Percentiles rank a stretch among this genome's conserved stretches.
Conservation (phyloP, 1,139 yeast genomes). For the Pichia sp. region DNA sequence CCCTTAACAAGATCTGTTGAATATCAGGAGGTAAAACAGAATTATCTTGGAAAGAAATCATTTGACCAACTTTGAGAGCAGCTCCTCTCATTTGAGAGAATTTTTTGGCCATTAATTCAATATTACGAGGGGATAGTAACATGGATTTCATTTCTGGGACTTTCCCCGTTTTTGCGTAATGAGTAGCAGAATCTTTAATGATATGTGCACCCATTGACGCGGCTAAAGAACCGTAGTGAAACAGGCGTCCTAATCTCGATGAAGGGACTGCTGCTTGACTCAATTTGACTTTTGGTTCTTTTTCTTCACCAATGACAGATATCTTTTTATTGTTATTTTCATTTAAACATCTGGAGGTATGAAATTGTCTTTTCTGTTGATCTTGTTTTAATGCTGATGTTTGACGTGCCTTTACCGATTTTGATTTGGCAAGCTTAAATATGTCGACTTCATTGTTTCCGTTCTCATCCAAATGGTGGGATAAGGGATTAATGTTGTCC, state of each 20-base stretch:
- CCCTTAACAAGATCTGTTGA: slow-evolving; percentile 70
- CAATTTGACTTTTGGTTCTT: slow-evolving; percentile 39
- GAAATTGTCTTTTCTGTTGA: slow-evolving; percentile 13
- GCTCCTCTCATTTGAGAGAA: slow-evolving; percentile 97
- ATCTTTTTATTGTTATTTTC: background rate
- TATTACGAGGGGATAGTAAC: slow-evolving; percentile 70
- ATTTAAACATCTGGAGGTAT: slow-evolving; percentile 3
- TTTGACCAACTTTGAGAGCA: slow-evolving; percentile 91
- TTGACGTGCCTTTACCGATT: slow-evolving; percentile 17
- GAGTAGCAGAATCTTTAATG: slow-evolving; percentile 67
- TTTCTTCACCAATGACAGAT: slow-evolving; percentile 29
- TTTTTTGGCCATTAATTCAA: slow-evolving; percentile 81
- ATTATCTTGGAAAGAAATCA: slow-evolving; percentile 89
- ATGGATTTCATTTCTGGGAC: slow-evolving; percentile 51
- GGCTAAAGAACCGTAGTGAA: slow-evolving; percentile 89
- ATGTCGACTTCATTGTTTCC: slow-evolving; percentile 23
- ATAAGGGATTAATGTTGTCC: slow-evolving; percentile 8
- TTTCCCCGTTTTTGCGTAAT: slow-evolving; percentile 45
- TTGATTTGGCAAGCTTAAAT: slow-evolving; percentile 23
- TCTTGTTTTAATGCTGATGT: background rate
- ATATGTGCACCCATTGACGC: slow-evolving; percentile 88
- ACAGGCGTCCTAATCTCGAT: slow-evolving; percentile 73
- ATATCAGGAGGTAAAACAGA: slow-evolving; percentile 78
- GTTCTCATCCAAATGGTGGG: slow-evolving; percentile 10
- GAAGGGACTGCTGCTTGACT: slow-evolving; percentile 74